Evolutionary conservation across 768 basidiomycete genomes (phyloP).

Genomic region (Termitomyces eurrhizus): DNA sequence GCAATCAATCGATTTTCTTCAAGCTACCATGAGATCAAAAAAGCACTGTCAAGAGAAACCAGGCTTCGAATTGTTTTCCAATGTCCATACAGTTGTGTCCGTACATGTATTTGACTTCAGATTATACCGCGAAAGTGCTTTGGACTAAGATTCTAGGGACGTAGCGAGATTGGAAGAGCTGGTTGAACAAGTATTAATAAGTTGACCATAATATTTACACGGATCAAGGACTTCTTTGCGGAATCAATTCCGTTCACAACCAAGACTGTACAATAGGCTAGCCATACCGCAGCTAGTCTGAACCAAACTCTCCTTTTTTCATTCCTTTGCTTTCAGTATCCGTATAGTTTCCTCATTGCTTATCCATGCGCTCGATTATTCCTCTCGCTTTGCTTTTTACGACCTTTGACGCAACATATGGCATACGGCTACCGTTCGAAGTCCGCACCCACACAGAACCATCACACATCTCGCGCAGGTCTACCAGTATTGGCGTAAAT

Average conservation of each 20-base stretch:
- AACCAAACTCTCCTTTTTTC: conserved; percentile 14
- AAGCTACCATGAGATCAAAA: background rate
- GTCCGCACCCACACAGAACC: conserved; percentile 25
- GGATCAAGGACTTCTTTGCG: conserved; percentile 1
- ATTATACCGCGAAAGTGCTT: background rate
- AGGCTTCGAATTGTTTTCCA: background rate
- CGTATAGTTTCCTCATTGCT: conserved; percentile 15
- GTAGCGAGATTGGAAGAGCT: background rate
- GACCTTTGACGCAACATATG: conserved; percentile 35
- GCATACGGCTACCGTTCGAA: conserved; percentile 35
- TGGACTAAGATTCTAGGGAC: background rate
- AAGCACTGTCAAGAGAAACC: background rate
- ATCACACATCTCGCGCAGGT: conserved; percentile 26
- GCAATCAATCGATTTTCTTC: background rate
- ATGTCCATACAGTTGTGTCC: background rate
- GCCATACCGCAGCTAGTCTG: conserved; percentile 9
- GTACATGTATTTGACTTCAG: too few species aligned
- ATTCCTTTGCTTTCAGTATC: conserved; percentile 19
- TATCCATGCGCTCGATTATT: conserved; percentile 37
- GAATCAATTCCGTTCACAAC: conserved; percentile 1
- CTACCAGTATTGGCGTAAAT: conserved; percentile 39
- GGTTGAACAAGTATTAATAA: background rate
- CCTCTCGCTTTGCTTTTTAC: conserved; percentile 39
- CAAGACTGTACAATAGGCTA: background rate
- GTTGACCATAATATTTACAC: background rate